Conservation (phyloP, 2,329 filamentous ascomycete species). For the Tolypocladium endophyticum region DNA sequence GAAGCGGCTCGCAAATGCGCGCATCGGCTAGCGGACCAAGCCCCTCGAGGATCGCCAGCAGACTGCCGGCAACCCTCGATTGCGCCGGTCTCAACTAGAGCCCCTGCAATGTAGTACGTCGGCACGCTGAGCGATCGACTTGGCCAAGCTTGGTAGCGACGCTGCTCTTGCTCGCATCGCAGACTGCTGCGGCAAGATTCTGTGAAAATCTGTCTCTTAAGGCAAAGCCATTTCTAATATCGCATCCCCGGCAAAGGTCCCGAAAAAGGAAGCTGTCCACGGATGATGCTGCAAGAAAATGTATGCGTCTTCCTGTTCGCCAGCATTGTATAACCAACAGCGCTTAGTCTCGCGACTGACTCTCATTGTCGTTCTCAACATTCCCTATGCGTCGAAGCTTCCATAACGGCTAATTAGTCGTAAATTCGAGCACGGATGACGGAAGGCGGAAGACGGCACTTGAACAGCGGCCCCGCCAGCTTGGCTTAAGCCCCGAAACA, state of each 20-base stretch:
- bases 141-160: neutral
- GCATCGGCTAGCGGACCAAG: neutral
- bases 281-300: neutral
- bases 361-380: no score
- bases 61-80: neutral
- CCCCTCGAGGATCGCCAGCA: neutral
- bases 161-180: neutral
- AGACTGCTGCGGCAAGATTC: neutral
- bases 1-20: neutral
- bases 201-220: neutral
- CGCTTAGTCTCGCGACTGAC: no score
- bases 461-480: neutral
- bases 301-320: neutral
- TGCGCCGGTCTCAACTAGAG: neutral
- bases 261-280: neutral
- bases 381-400: neutral
- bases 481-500: neutral
- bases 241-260: neutral
- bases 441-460: neutral
- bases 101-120: neutral
- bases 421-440: neutral
- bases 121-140: neutral
- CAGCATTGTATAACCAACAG: neutral
- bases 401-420: neutral
- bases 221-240: neutral